Percentiles rank a stretch among this genome's conserved stretches.
phyloP scores from a whole-genome alignment of 164 flowering plant species.

The Pachysandra terminalis region DNA sequence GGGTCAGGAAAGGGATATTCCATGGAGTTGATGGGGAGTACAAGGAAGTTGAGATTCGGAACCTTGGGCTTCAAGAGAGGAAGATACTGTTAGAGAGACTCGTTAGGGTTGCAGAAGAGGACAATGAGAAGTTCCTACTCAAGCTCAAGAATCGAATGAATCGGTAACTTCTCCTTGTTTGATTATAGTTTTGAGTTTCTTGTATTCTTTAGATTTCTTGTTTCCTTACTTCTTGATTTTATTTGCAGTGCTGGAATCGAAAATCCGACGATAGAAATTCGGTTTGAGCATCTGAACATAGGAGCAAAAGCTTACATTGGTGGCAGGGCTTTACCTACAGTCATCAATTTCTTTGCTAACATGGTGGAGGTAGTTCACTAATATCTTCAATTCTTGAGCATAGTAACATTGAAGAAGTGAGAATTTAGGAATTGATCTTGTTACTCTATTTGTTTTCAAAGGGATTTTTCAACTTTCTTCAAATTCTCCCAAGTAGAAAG shows the following conservation, averaged over 20 bases:
- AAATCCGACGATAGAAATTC: slow-evolving; percentile 41
- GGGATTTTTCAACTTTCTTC: slow-evolving; percentile 32
- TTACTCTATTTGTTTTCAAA: slow-evolving; percentile 6
- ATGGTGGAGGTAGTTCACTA: slow-evolving; percentile 30
- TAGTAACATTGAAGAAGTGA: no score
- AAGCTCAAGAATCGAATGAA: neutral
- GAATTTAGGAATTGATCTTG: no score
- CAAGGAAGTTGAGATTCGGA: neutral
- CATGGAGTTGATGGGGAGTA: neutral
- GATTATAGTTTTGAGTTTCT: no score
- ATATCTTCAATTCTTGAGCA: no score
- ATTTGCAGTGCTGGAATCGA: slow-evolving; percentile 38
- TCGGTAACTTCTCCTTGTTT: neutral
- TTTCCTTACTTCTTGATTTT: neutral
- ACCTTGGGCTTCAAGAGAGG: neutral
- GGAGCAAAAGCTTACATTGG: slow-evolving; percentile 41
- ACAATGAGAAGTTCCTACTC: slow-evolving; percentile 2
- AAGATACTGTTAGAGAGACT: neutral
- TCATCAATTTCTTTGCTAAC: slow-evolving; percentile 32
- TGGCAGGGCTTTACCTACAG: slow-evolving; percentile 45
- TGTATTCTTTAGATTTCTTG: neutral
- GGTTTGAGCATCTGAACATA: slow-evolving; percentile 42
- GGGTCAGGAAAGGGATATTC: neutral
- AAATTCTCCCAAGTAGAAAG: slow-evolving; percentile 39
- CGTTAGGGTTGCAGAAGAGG: neutral